These are phyloP conservation scores for Salix exigua DNA, from an alignment of 345 rosid genomes.

Conservation along the genomic window DNA sequence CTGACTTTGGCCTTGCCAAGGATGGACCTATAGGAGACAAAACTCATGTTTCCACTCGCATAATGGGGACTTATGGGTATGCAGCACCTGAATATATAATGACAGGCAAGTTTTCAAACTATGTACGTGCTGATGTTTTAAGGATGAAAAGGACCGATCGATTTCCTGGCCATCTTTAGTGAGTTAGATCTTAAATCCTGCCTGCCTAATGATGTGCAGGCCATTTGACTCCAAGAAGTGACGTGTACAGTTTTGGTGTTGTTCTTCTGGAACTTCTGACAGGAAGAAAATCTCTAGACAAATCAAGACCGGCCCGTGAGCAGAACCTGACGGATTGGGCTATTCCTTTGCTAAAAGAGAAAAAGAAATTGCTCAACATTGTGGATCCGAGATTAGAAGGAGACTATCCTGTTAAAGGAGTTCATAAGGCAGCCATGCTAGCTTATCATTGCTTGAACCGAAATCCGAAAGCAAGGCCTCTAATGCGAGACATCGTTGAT, in stretches of 20 bases:
- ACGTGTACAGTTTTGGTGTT: constrained; percentile 36
- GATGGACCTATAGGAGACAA: constrained; percentile 98
- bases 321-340: constrained; percentile 94
- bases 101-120: constrained; percentile 53
- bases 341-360: constrained; percentile 78
- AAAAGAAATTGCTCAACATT: constrained; percentile 71
- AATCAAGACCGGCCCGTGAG: constrained; percentile 76
- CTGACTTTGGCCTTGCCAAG: constrained; percentile 95
- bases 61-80: constrained; percentile 99
- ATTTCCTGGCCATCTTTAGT: not conserved
- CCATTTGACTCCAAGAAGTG: constrained; percentile 30
- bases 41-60: constrained; percentile 95
- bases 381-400: constrained; percentile 72
- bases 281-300: constrained; percentile 83
- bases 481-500: constrained; percentile 95
- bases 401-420: constrained; percentile 68
- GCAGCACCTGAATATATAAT: constrained; percentile 97
- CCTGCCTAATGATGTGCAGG: too few species aligned
- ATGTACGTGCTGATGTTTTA: not conserved
- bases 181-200: too few species aligned
- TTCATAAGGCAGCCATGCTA: constrained; percentile 92
- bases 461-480: constrained; percentile 91
- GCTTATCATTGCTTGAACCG: constrained; percentile 90
- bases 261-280: constrained; percentile 41
- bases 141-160: not conserved